A percentile compares a stretch with the other conserved stretches of the same genome.
These are phyloP conservation scores for Pichia cephalocereana DNA, from an alignment of 805 yeast species.

Conservation along the genomic window DNA sequence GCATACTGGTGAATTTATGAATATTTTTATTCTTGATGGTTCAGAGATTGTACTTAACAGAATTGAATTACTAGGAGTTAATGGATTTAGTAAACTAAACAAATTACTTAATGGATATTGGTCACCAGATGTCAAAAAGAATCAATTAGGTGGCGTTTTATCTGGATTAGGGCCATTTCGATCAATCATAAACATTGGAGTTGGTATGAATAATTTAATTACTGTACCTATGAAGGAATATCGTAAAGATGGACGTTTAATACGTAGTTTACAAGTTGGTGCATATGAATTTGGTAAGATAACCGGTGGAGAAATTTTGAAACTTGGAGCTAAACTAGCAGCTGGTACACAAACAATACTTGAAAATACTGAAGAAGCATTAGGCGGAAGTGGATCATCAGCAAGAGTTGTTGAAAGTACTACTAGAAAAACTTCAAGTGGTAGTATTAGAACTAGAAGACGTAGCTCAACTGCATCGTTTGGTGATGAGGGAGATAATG, in stretches of 20 bases:
- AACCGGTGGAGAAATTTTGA: conserved; percentile 71
- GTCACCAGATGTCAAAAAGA: conserved; percentile 81
- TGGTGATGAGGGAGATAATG: conserved; percentile 19
- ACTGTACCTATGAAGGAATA: conserved; percentile 70
- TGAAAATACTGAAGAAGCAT: conserved; percentile 68
- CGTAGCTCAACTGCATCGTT: conserved; percentile 21
- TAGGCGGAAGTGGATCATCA: conserved; percentile 66
- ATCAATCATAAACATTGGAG: conserved; percentile 67
- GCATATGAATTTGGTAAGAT: conserved; percentile 63
- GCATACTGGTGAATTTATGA: conserved; percentile 76
- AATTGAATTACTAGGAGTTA: conserved; percentile 60
- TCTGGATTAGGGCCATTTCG: conserved; percentile 79
- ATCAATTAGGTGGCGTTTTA: conserved; percentile 71
- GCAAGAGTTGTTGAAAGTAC: conserved; percentile 20
- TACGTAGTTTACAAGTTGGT: conserved; percentile 68
- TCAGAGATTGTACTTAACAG: conserved; percentile 60
- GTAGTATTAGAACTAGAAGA: conserved; percentile 4
- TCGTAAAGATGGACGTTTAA: conserved; percentile 58
- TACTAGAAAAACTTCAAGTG: neutral
- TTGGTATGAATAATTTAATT: conserved; percentile 66
- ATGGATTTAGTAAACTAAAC: conserved; percentile 61
- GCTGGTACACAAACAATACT: conserved; percentile 79
- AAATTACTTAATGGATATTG: conserved; percentile 55
- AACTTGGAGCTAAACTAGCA: conserved; percentile 76
- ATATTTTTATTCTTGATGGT: conserved; percentile 82